Evolutionary conservation across 441 rosid species (phyloP).

Genomic region (Pelargonium myrrhifolium): DNA sequence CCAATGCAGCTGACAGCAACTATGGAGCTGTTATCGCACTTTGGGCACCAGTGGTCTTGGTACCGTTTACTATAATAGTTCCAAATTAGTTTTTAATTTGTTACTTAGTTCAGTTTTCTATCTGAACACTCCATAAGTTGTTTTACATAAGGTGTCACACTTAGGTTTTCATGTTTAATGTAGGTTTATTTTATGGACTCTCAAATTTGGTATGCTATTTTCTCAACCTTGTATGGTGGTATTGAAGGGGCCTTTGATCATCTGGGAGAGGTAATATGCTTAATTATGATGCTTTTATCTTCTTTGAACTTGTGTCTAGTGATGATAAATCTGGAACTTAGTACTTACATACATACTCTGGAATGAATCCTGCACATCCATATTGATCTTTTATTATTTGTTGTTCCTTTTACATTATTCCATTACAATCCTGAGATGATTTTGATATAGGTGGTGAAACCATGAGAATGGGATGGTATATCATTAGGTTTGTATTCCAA

Average conservation of each 20-base stretch:
- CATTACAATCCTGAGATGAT: not conserved
- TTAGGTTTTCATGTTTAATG: slow-evolving; percentile 21
- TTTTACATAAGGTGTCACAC: slow-evolving; percentile 9
- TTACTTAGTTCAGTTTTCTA: not conserved
- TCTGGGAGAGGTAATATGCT: slow-evolving; percentile 74
- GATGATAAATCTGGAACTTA: not conserved
- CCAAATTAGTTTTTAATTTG: not conserved
- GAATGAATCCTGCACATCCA: not conserved
- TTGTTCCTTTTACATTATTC: not conserved
- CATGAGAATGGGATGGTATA: not conserved
- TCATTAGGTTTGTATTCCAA: slow-evolving; percentile 2
- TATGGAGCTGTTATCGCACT: slow-evolving; percentile 71
- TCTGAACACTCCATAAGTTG: not conserved
- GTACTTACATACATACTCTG: not conserved
- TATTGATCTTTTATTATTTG: not conserved
- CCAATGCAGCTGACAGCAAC: slow-evolving; percentile 50
- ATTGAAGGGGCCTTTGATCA: slow-evolving; percentile 89
- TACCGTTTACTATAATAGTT: slow-evolving; percentile 20
- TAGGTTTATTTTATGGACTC: slow-evolving; percentile 96
- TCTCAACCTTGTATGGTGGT: slow-evolving; percentile 89
- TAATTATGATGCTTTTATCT: not conserved
- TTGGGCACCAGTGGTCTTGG: slow-evolving; percentile 84
- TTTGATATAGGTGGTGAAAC: not conserved
- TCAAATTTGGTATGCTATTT: slow-evolving; percentile 90
- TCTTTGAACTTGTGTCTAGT: not conserved